A percentile compares a stretch with the other conserved stretches of the same genome.
These are phyloP conservation scores for Saccharomycopsis olivae DNA, from an alignment of 805 yeast genomes.

Conservation along the genomic window DNA sequence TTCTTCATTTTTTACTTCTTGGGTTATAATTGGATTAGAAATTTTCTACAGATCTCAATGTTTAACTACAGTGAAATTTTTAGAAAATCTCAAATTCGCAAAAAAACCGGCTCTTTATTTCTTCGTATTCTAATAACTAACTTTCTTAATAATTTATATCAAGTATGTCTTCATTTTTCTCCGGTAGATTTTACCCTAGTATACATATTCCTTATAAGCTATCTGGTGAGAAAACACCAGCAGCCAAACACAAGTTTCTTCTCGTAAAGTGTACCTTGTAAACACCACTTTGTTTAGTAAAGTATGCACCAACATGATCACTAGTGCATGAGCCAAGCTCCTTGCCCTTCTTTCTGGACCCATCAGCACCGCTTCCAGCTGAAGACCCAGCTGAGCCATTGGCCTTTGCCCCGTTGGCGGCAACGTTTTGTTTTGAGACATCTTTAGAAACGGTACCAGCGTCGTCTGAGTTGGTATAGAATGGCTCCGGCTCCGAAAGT, in stretches of 20 bases:
- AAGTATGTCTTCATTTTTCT: no score
- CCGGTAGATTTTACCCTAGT: no score
- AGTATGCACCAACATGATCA: conserved; percentile 88
- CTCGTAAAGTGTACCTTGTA: conserved; percentile 88
- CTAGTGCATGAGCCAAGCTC: conserved; percentile 65
- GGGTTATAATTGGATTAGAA: no score
- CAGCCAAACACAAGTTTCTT: conserved; percentile 70
- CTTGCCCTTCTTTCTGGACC: conserved; percentile 26
- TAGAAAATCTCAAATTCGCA: no score
- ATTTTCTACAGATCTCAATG: no score
- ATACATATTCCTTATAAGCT: no score
- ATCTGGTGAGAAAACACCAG: conserved; percentile 7
- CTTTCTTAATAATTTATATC: no score
- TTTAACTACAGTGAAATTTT: no score
- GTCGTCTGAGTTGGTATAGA: conserved; percentile 25
- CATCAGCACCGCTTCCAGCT: conserved; percentile 18
- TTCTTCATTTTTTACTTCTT: no score
- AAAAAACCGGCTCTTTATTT: no score
- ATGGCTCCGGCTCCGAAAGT: conserved; percentile 68
- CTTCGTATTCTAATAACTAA: no score
- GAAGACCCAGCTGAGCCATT: conserved; percentile 21
- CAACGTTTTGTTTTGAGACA: conserved; percentile 1
- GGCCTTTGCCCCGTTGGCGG: conserved; percentile 20
- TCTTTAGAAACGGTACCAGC: conserved; percentile 16
- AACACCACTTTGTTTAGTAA: conserved; percentile 89